Percentiles rank a stretch among this genome's conserved stretches.
Evolutionary conservation across 106 monocot genomes (phyloP).

Genomic region (Platanthera zijinensis): DNA sequence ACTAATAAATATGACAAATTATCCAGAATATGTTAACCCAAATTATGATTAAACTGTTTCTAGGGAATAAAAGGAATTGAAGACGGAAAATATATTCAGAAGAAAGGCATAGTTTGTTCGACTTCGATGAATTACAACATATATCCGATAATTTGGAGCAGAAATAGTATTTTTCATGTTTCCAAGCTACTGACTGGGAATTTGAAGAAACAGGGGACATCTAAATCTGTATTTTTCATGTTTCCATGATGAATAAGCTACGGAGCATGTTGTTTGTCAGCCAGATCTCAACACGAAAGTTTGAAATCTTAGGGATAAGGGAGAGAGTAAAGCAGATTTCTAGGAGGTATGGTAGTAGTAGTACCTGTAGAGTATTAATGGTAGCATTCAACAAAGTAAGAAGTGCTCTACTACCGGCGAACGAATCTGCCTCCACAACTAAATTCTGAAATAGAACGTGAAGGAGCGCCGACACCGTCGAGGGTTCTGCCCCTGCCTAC

Average conservation of each 20-base stretch:
- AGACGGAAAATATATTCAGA: neutral
- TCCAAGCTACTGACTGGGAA: neutral
- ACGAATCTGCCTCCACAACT: constrained; percentile 40
- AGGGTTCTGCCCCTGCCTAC: no score
- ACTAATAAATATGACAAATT: neutral
- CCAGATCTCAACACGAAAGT: neutral
- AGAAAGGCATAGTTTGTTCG: neutral
- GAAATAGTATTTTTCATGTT: neutral
- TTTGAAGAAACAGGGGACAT: neutral
- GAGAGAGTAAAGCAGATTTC: constrained; percentile 35
- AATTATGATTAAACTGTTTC: neutral
- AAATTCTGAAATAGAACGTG: constrained; percentile 72
- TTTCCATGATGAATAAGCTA: neutral
- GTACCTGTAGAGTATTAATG: constrained; percentile 9
- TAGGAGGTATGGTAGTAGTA: neutral
- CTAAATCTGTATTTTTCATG: neutral
- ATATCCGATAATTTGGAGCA: neutral
- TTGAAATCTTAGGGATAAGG: constrained; percentile 11
- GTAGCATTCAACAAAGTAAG: constrained; percentile 15
- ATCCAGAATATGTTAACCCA: neutral
- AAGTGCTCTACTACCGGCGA: constrained; percentile 22
- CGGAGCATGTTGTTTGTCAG: neutral
- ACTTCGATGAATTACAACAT: neutral
- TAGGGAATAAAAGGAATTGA: neutral
- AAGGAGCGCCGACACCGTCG: neutral